phyloP scores from a whole-genome alignment of 169 alveolate species.

The Besnoitia besnoiti region DNA sequence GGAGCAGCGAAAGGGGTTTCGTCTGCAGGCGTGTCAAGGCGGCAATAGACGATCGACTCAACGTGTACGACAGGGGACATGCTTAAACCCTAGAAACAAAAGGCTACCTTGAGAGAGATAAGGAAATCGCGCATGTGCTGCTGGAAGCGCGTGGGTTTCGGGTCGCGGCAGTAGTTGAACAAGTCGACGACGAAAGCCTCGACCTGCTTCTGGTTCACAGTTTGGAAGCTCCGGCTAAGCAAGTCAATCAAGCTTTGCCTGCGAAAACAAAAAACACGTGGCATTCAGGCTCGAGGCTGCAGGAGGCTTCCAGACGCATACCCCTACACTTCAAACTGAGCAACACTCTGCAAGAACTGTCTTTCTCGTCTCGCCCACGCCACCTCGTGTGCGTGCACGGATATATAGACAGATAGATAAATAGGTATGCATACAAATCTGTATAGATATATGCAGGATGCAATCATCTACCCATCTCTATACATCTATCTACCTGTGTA shows the following conservation, averaged over 20 bases:
- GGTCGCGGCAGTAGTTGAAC: slow-evolving; percentile 61
- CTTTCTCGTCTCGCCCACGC: too few species aligned
- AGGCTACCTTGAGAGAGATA: slow-evolving; percentile 58
- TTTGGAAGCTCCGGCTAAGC: slow-evolving; percentile 44
- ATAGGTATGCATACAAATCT: background rate
- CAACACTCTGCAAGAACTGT: too few species aligned
- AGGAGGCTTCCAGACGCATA: background rate
- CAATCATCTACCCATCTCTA: background rate
- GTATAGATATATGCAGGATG: background rate
- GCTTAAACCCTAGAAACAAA: too few species aligned
- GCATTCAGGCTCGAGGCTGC: background rate
- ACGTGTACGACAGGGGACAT: too few species aligned
- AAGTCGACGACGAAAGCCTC: slow-evolving; percentile 69
- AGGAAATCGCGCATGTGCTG: slow-evolving; percentile 67
- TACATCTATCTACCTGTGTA: background rate
- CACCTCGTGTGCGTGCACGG: too few species aligned
- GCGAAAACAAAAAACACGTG: background rate
- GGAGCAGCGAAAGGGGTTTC: too few species aligned
- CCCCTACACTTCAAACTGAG: too few species aligned
- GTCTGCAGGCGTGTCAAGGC: too few species aligned
- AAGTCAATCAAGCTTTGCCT: slow-evolving; percentile 58
- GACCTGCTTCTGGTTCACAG: slow-evolving; percentile 55
- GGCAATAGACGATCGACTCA: too few species aligned
- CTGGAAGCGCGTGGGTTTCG: slow-evolving; percentile 59
- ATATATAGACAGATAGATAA: background rate